Base-by-base conservation (phyloP, 108 stramenopile genomes). In the Skeletonema menzelii region DNA sequence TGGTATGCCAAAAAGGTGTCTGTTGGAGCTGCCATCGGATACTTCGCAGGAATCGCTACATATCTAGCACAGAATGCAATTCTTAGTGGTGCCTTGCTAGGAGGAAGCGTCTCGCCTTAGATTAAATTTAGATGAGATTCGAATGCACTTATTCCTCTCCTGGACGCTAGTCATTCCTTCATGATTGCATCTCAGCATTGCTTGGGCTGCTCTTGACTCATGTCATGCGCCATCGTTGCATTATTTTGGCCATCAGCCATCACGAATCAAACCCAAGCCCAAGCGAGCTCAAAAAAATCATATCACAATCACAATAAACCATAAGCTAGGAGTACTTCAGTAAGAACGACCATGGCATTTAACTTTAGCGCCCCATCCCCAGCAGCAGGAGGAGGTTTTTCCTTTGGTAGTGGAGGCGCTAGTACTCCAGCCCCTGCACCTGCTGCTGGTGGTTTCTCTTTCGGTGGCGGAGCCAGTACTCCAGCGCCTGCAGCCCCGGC, bases 1-100 rank as follows among this genome's bases (percentile, higher is more conserved):
- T 97, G 96, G 96, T 97, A 97, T 68, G 87, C 91, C 34, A 95
- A 94, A 84, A 94, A 92, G 63, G 95, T 94, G 2, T 74, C 85
- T 15, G 57, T 92, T 24, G 92, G 93, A 32, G 96, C 96, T 27
- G 70, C 91, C 2, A 72, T 94, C 59, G 96, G 96, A 11, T 97
- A 97, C 69, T 90, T 95, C 69, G 93, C 92, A 10, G 96, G 96
- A 0, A 95, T 97, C 77, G 96, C 88, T 11, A 77, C 94, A 10
- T 97, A 95, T 77, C 63, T 96, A 40, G 75, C 79, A 22, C 83
- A 96, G 70, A 72, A 85, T 63, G 92, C 86, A 4, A 55, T 96
- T 31, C 47, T 96, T 53, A 68, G 62, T 20, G 95, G 95, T 15
- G 63, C 80, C 7, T 67, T 91, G 60, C 34, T 86, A 28, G 65